Conservation (phyloP, 495 filamentous ascomycete genomes). For the Haplographium delicatum region DNA sequence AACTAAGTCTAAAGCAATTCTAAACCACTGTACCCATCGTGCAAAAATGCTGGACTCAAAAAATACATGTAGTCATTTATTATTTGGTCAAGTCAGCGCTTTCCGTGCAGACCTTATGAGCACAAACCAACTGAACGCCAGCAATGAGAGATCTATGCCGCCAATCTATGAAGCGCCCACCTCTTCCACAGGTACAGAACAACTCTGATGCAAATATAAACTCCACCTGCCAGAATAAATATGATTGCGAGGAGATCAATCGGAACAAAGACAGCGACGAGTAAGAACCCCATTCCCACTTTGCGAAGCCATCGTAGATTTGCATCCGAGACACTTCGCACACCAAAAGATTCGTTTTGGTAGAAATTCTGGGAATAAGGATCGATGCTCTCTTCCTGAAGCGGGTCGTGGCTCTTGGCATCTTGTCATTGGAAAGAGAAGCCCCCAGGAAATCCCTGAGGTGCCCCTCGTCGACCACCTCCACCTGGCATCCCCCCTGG, state of each 20-base stretch:
- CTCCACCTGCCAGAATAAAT: constrained; percentile 7
- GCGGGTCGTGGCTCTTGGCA: constrained; percentile 4
- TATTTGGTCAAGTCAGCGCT: not conserved
- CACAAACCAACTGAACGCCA: constrained; percentile 11
- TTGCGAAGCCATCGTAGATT: constrained; percentile 13
- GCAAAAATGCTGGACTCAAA: not conserved
- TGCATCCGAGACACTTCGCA: constrained; percentile 1
- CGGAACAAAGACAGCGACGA: constrained; percentile 23
- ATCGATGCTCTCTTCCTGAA: not conserved
- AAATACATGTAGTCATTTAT: not conserved
- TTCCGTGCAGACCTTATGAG: not conserved
- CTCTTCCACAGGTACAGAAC: constrained; percentile 12
- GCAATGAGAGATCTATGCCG: constrained; percentile 20
- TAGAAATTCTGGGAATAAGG: not conserved
- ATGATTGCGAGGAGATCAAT: constrained; percentile 24
- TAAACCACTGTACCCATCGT: too few species aligned
- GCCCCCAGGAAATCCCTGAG: constrained; percentile 32
- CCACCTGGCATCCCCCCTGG: constrained; percentile 26
- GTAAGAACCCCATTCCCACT: constrained; percentile 21
- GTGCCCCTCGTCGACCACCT: constrained; percentile 21
- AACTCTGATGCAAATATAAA: constrained; percentile 19
- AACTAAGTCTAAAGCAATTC: too few species aligned
- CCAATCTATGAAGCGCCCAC: constrained; percentile 18
- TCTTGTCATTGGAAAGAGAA: constrained; percentile 27
- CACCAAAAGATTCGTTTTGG: not conserved